phyloP scores from a whole-genome alignment of 371 early-diverging fungal species.

The Blakeslea trispora region DNA sequence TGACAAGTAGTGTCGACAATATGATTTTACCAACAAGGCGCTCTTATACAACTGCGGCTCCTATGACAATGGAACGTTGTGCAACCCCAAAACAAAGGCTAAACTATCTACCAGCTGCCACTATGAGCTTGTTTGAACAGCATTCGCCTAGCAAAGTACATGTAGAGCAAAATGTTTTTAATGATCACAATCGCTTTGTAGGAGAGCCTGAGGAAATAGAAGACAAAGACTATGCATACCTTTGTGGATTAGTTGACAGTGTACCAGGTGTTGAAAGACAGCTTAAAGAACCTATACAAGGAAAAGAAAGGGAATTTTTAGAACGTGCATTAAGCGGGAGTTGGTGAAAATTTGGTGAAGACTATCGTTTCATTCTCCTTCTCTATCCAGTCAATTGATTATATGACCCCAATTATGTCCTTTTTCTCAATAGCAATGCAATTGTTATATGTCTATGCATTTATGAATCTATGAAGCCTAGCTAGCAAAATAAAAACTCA shows the following conservation, averaged over 20 bases:
- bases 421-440: no score
- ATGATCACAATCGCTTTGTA: constrained; percentile 19
- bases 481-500: no score
- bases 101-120: constrained; percentile 20
- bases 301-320: constrained; percentile 6
- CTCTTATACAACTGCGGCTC: constrained; percentile 1
- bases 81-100: constrained; percentile 9
- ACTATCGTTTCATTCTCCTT: no score
- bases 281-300: constrained; percentile 5
- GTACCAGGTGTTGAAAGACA: constrained; percentile 9
- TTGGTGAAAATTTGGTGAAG: constrained; percentile 1
- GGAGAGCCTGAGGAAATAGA: constrained; percentile 32
- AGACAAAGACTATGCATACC: constrained; percentile 13
- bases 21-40: background rate
- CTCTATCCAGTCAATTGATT: no score
- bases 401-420: no score
- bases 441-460: no score
- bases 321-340: constrained; percentile 14
- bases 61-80: background rate
- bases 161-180: constrained; percentile 1
- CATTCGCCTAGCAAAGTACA: background rate
- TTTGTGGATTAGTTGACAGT: constrained; percentile 1
- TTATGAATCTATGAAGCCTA: no score
- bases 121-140: constrained; percentile 19
- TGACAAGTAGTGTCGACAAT: background rate